Evolutionary conservation across 306 rosid species (phyloP), one percentile per base, ranked within the genome.

Genomic region (Castanopsis chinensis): DNA sequence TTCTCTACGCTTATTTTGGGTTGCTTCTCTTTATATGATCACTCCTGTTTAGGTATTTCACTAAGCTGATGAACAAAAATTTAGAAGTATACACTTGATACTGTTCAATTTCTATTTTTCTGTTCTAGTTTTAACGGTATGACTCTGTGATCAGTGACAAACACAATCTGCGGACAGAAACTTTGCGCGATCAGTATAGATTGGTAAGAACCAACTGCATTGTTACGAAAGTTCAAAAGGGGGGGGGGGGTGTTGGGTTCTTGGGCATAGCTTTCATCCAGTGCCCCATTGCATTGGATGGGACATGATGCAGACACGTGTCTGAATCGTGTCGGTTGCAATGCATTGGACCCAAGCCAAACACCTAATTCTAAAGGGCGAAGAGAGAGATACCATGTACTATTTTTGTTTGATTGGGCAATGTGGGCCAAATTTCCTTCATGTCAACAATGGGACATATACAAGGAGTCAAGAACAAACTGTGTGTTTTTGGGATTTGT

Each of bases 181-280:
- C 91, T 61, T 87, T 95, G 87, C 92, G 76, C 60, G 96, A 95
- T 78, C 98, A 95, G 80, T 95, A 93, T 78, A 87, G 91, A 87
- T 67, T 89, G 93, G 99, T 93, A 85, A 85, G 91, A 78, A 76
- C 81, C 77, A 58, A 61, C 70, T 49, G 17, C 51, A 67, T 73
- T 37, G 67, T 74, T 20, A 74, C 32, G n/a, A 41, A 17, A 5
- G 4, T 8, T 30, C 6, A 11, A 21, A 7, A 5, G 8, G 6
- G 19, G 14, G 37, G 9, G 8, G 5, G 4, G 10, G 32, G 8
- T 14, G 0, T 6, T 37, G 45, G 45, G 45, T 7, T 37, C 45
- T 41, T 41, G 11, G 45, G 45, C 45, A 41, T 41, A 41, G 45
- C 45, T 41, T 41, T 3, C 45, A 41, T 41, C 11, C 12, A 41